A percentile compares a stretch with the other conserved stretches of the same genome.
These are phyloP conservation scores for Crithidia bombi DNA, from an alignment of 208 protist genomes.

Conservation along the genomic window DNA sequence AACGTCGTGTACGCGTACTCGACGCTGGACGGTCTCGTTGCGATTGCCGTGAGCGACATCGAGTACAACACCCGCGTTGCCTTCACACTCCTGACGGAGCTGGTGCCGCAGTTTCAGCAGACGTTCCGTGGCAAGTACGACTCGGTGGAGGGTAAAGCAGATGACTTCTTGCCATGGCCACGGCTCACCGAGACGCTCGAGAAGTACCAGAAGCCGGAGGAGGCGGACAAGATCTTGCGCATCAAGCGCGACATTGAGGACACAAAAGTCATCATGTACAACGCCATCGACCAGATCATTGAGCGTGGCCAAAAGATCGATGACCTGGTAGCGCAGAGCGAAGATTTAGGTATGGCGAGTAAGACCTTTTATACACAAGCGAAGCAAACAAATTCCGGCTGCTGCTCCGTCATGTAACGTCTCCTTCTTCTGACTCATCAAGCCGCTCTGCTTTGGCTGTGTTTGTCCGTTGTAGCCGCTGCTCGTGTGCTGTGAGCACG, in stretches of 20 bases:
- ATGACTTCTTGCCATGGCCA: conserved; percentile 85
- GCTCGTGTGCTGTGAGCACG: no score
- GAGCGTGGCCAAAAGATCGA: conserved; percentile 91
- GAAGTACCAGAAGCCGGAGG: conserved; percentile 90
- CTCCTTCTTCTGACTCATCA: no score
- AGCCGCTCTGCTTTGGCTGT: background rate
- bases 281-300: conserved; percentile 92
- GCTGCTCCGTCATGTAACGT: conserved; percentile 88
- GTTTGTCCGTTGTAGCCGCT: background rate
- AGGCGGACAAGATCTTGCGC: conserved; percentile 90
- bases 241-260: conserved; percentile 93
- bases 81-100: conserved; percentile 82
- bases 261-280: conserved; percentile 93
- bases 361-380: conserved; percentile 92
- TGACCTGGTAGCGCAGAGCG: conserved; percentile 83
- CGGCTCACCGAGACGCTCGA: conserved; percentile 71
- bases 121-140: conserved; percentile 91
- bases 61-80: conserved; percentile 88
- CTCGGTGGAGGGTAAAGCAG: conserved; percentile 41
- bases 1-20: conserved; percentile 78
- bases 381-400: conserved; percentile 90
- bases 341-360: conserved; percentile 81
- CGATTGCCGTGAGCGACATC: conserved; percentile 83
- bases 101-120: conserved; percentile 75
- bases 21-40: conserved; percentile 77